These are phyloP conservation scores for Brasilioporus rufonigricans DNA, from an alignment of 768 basidiomycete genomes.

Conservation along the genomic window DNA sequence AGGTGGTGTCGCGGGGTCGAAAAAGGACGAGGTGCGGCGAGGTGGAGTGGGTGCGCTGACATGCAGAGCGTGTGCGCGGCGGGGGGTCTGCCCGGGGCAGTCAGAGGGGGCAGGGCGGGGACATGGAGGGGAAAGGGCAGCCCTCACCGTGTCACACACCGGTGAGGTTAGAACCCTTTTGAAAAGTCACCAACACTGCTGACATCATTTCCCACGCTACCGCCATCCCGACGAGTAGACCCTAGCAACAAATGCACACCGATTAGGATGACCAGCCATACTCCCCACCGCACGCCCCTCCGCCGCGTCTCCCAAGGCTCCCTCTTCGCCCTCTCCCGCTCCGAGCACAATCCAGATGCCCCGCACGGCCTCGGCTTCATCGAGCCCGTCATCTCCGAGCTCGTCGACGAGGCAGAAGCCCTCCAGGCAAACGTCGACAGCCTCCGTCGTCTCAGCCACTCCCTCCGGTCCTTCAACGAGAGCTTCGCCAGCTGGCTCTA, in stretches of 20 bases:
- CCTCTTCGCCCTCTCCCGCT: constrained; percentile 80
- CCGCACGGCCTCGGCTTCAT: constrained; percentile 85
- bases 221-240: too few relatives aligned
- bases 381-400: constrained; percentile 78
- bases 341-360: constrained; percentile 62
- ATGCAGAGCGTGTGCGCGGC: background rate
- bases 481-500: constrained; percentile 90
- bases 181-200: constrained; percentile 5
- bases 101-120: background rate
- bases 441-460: constrained; percentile 67
- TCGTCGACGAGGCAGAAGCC: constrained; percentile 83
- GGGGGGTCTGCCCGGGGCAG: background rate
- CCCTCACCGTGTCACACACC: constrained; percentile 24
- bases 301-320: constrained; percentile 91
- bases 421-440: constrained; percentile 74
- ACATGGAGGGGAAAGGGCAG: constrained; percentile 8
- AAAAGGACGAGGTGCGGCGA: background rate
- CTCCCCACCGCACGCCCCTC: constrained; percentile 85
- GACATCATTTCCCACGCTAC: constrained; percentile 14
- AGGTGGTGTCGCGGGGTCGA: constrained; percentile 2
- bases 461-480: constrained; percentile 87
- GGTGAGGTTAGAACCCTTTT: constrained; percentile 5
- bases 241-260: too few relatives aligned
- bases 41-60: constrained; percentile 1
- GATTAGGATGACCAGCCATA: too few relatives aligned